Evolutionary conservation across 2,329 filamentous ascomycete genomes (phyloP).

Genomic region (Phyllosticta citrichinensis): DNA sequence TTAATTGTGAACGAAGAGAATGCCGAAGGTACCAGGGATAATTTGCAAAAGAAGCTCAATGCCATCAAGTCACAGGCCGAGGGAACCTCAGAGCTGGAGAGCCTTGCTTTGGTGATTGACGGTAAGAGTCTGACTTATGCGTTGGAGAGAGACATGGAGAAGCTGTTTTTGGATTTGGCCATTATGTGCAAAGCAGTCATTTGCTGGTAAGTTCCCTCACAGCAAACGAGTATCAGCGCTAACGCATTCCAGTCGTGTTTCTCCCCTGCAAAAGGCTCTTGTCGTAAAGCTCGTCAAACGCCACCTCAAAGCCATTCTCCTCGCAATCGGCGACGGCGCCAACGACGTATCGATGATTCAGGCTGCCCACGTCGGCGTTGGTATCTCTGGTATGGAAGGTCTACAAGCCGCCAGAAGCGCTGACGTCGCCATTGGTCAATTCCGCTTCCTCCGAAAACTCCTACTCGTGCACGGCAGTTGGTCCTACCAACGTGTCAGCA

Average conservation of each 20-base stretch:
- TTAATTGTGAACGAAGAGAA: slow-evolving; percentile 91
- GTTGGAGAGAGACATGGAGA: slow-evolving; percentile 87
- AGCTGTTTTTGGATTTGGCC: slow-evolving; percentile 83
- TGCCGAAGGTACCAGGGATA: slow-evolving; percentile 69
- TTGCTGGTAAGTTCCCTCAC: slow-evolving; percentile 51
- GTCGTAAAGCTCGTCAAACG: slow-evolving; percentile 98
- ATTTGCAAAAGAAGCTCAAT: slow-evolving; percentile 85
- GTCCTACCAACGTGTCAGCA: slow-evolving; percentile 95
- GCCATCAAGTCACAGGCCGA: slow-evolving; percentile 78
- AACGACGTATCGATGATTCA: slow-evolving; percentile 99
- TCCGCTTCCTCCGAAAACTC: slow-evolving; percentile 87
- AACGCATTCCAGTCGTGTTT: slow-evolving; percentile 61
- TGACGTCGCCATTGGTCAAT: slow-evolving; percentile 92
- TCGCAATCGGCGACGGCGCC: slow-evolving; percentile 93
- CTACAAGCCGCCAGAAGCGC: slow-evolving; percentile 92
- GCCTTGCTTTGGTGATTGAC: slow-evolving; percentile 86
- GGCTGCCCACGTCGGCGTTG: slow-evolving; percentile 92
- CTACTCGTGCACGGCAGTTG: slow-evolving; percentile 91
- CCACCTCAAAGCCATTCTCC: slow-evolving; percentile 78
- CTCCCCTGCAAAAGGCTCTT: slow-evolving; percentile 89
- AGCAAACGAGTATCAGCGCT: slow-evolving; percentile 1
- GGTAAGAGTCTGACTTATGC: slow-evolving; percentile 92
- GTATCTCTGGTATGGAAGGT: slow-evolving; percentile 94
- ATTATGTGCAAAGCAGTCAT: slow-evolving; percentile 98
- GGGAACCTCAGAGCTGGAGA: slow-evolving; percentile 68